A percentile compares a stretch with the other conserved stretches of the same genome.
These are phyloP conservation scores for Musa itinerans DNA, from an alignment of 176 grass and related monocot genomes.

Conservation along the genomic window DNA sequence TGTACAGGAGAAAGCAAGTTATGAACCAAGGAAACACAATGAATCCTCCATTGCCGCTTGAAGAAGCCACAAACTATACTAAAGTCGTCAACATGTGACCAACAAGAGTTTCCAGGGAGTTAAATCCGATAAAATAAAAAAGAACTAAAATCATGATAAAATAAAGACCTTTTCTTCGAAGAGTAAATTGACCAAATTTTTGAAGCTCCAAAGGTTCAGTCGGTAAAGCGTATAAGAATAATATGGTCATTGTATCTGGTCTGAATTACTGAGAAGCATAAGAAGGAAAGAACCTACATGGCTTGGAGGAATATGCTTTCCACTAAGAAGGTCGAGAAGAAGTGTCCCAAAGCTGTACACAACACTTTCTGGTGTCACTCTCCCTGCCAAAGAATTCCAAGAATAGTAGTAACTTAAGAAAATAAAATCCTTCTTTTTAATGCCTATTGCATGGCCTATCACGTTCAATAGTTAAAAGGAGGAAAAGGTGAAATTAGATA, in stretches of 20 bases:
- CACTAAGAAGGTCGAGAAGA: slow-evolving; percentile 89
- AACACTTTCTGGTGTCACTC: slow-evolving; percentile 86
- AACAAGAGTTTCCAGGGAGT: too few species aligned
- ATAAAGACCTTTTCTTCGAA: too few species aligned
- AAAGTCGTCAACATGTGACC: neutral
- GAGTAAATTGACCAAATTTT: too few species aligned
- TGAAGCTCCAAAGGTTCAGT: too few species aligned
- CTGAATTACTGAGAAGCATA: neutral
- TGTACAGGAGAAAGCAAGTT: neutral
- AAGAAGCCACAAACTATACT: neutral
- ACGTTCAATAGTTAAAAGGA: neutral
- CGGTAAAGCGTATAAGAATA: too few species aligned
- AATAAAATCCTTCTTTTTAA: neutral
- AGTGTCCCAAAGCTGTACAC: slow-evolving; percentile 86
- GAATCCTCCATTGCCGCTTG: neutral
- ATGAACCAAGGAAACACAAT: neutral
- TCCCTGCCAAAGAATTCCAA: slow-evolving; percentile 42
- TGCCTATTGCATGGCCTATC: neutral
- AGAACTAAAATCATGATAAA: neutral
- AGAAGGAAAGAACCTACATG: slow-evolving; percentile 47
- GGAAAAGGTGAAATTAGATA: neutral
- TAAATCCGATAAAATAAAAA: neutral
- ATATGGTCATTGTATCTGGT: neutral
- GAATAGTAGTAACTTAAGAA: slow-evolving; percentile 11
- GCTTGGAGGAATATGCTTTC: slow-evolving; percentile 87